Percentiles rank a stretch among this genome's conserved stretches.
phyloP scores from a whole-genome alignment of 257 asterid genomes.

The Osmanthus fragrans region DNA sequence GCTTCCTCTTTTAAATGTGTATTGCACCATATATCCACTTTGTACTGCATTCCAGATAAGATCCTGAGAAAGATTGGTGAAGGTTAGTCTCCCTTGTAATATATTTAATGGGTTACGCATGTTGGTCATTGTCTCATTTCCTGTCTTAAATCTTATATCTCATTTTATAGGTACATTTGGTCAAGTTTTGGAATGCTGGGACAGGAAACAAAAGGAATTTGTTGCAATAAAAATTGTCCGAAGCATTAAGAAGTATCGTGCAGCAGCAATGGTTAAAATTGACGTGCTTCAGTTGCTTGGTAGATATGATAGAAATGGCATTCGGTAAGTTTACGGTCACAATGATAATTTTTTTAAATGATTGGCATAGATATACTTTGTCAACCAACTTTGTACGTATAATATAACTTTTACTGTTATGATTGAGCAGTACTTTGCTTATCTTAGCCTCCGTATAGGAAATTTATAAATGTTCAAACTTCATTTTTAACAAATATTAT shows the following conservation, averaged over 20 bases:
- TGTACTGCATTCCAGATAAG: constrained; percentile 43
- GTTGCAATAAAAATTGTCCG: constrained; percentile 56
- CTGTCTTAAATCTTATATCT: background rate
- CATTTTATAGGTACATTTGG: constrained; percentile 47
- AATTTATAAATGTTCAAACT: too few relatives aligned
- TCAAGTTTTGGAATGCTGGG: constrained; percentile 61
- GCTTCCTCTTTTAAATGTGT: constrained; percentile 1
- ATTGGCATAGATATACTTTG: too few relatives aligned
- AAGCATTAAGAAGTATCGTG: constrained; percentile 55
- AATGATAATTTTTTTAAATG: background rate
- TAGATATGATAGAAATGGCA: constrained; percentile 48
- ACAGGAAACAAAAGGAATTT: constrained; percentile 42
- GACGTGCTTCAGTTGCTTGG: constrained; percentile 60
- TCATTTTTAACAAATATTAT: too few relatives aligned
- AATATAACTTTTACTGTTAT: too few relatives aligned
- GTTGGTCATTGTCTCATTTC: background rate
- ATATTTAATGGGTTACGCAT: background rate
- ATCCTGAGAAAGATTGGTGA: constrained; percentile 52
- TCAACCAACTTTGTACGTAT: too few relatives aligned
- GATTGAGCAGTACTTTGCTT: too few relatives aligned
- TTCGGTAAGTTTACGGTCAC: constrained; percentile 39
- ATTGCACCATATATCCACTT: background rate
- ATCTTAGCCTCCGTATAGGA: too few relatives aligned
- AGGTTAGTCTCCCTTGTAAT: constrained; percentile 35
- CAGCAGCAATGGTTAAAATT: constrained; percentile 53